Base-by-base conservation (phyloP, 495 filamentous ascomycete species). In the Patellaria atrata region DNA sequence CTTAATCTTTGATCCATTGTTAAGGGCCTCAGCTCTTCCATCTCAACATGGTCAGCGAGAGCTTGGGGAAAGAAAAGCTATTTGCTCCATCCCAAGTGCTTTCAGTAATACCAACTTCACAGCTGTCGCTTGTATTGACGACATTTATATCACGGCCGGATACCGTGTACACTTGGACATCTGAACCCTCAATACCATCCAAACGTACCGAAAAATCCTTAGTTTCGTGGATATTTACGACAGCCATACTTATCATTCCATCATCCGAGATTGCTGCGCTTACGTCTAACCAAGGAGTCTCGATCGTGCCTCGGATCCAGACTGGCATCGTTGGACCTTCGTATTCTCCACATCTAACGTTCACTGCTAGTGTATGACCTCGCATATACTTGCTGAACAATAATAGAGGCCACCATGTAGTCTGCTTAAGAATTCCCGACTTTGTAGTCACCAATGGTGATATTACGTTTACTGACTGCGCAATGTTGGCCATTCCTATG, bases 401-500 rank as follows among this genome's bases (percentile, higher is more conserved):
- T 41, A 71, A 64, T 37, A 82, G 62, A 9, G 78, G 80, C 75
- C 77, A 83, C 73, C 76, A 84, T 7, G 73, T 84, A 1, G 73
- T 70, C 60, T 85, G 79, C 61, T 75, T 77, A 5, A 72, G 52
- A 18, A 83, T 57, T 3, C 77, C 75, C 9, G 59, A 48, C 22
- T 60, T 50, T 1, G 61, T 73, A 0, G 81, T 84, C 74, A 82
- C 78, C 13, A 85, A 62, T 1, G 77, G 80, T 18, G 69, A 70
- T 44, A 84, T 83, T 22, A 84, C 79, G 50, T 84, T 84, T 22
- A 85, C 75, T 37, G 59, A 73, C 58, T 85, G 79, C 7, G 79
- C 79, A 37, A 85, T 79, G 51, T 78, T 84, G 8, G 79, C 76
- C 80, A 85, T 87, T 33, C 77, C 76, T 11, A 86, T 44, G 51